Evolutionary conservation across 2,329 filamentous ascomycete species (phyloP).

Genomic region (Colletotrichum eremochloae): DNA sequence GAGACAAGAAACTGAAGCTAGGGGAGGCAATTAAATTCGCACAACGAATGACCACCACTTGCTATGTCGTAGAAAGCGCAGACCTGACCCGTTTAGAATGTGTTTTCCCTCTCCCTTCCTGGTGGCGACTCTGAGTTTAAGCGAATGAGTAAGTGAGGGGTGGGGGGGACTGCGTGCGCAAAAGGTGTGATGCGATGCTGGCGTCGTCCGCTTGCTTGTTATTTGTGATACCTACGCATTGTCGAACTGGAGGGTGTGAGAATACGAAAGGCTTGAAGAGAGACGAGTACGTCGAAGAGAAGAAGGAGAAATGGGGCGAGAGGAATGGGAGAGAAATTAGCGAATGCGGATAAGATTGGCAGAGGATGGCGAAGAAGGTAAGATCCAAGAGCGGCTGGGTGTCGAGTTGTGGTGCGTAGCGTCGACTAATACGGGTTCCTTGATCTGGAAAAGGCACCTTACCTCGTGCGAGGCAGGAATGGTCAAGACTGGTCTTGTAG

Average conservation of each 20-base stretch:
- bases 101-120: neutral
- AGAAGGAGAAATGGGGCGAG: neutral
- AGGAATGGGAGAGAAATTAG: constrained; percentile 34
- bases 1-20: constrained; percentile 11
- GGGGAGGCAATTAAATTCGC: constrained; percentile 10
- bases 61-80: neutral
- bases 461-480: neutral
- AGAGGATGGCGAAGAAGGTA: constrained; percentile 10
- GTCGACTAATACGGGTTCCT: neutral
- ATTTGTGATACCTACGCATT: constrained; percentile 5
- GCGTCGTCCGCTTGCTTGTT: constrained; percentile 6
- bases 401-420: neutral
- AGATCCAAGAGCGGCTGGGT: constrained; percentile 10
- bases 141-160: constrained; percentile 31
- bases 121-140: constrained; percentile 22
- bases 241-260: neutral
- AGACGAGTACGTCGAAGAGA: constrained; percentile 14
- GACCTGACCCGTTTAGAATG: neutral
- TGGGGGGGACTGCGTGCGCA: constrained; percentile 18
- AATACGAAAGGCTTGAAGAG: constrained; percentile 1
- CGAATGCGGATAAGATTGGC: constrained; percentile 35
- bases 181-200: constrained; percentile 16
- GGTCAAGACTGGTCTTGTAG: neutral
- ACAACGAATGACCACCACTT: constrained; percentile 1
- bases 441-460: neutral